phyloP scores from a whole-genome alignment of 2,329 filamentous ascomycete genomes.

The Leptosphaerulina australis region DNA sequence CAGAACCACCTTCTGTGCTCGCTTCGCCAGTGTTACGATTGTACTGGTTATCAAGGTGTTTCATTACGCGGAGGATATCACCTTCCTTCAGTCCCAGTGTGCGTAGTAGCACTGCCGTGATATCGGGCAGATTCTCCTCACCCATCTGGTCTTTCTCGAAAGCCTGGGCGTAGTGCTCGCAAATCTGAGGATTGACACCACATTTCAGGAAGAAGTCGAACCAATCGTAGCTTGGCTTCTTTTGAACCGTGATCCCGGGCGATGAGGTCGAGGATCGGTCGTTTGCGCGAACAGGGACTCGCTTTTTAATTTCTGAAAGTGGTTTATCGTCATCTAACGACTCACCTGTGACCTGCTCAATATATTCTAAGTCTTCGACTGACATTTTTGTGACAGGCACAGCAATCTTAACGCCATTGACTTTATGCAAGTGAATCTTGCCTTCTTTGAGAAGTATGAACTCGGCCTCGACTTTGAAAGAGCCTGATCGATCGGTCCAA shows the following conservation, averaged over 20 bases:
- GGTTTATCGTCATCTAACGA: constrained; percentile 93
- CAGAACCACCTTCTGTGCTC: constrained; percentile 64
- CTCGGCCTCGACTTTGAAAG: constrained; percentile 96
- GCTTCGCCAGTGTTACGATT: constrained; percentile 64
- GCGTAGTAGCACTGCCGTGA: constrained; percentile 79
- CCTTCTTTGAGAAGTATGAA: constrained; percentile 93
- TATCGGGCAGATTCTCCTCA: constrained; percentile 87
- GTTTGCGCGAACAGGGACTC: constrained; percentile 57
- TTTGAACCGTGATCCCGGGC: constrained; percentile 68
- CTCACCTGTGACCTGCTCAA: constrained; percentile 83
- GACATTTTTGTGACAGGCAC: constrained; percentile 97
- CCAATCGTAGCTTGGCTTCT: constrained; percentile 89
- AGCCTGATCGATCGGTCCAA: constrained; percentile 94
- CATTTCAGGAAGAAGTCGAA: constrained; percentile 97
- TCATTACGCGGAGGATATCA: constrained; percentile 95
- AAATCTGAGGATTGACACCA: constrained; percentile 89
- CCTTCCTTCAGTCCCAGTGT: constrained; percentile 94
- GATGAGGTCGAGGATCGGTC: constrained; percentile 46
- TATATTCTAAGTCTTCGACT: constrained; percentile 90
- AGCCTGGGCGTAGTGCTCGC: constrained; percentile 89
- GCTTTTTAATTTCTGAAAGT: constrained; percentile 75
- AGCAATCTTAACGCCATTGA: constrained; percentile 97
- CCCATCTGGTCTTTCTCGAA: constrained; percentile 95
- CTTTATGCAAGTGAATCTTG: constrained; percentile 97
- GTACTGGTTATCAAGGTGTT: constrained; percentile 80